phyloP scores from a whole-genome alignment of 1,139 yeast species.

The Lodderomyces parapsilosis region DNA sequence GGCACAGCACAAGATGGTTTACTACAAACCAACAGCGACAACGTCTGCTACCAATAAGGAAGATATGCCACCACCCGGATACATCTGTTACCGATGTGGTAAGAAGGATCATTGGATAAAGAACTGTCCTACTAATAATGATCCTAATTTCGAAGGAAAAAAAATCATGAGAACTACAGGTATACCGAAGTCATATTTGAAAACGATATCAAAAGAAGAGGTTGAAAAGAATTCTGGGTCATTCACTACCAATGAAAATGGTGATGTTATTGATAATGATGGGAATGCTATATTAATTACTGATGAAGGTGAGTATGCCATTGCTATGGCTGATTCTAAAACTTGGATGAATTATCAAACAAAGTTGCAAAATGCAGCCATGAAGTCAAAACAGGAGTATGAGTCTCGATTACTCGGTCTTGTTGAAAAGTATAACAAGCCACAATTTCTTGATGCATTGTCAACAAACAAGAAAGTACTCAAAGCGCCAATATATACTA shows the following conservation, averaged over 20 bases:
- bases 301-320: constrained; percentile 93
- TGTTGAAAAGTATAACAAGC: constrained; percentile 43
- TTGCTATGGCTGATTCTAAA: constrained; percentile 89
- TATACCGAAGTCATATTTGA: constrained; percentile 90
- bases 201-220: constrained; percentile 59
- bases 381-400: constrained; percentile 47
- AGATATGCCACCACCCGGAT: constrained; percentile 91
- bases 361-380: constrained; percentile 52
- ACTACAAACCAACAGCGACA: constrained; percentile 43
- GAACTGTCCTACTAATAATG: constrained; percentile 91
- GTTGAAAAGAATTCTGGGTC: constrained; percentile 32
- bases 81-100: constrained; percentile 95
- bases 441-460: constrained; percentile 55
- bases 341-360: constrained; percentile 90
- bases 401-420: constrained; percentile 34
- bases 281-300: constrained; percentile 80
- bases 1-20: constrained; percentile 72
- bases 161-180: constrained; percentile 93
- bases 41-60: constrained; percentile 27
- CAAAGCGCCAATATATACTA: constrained; percentile 68
- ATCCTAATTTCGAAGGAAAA: constrained; percentile 92
- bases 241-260: constrained; percentile 42
- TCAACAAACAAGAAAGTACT: constrained; percentile 63
- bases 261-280: constrained; percentile 55
- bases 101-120: constrained; percentile 96